Evolutionary conservation across 768 basidiomycete species (phyloP), one percentile per base, ranked within the genome.

Genomic region (Rhizopogon salebrosus): DNA sequence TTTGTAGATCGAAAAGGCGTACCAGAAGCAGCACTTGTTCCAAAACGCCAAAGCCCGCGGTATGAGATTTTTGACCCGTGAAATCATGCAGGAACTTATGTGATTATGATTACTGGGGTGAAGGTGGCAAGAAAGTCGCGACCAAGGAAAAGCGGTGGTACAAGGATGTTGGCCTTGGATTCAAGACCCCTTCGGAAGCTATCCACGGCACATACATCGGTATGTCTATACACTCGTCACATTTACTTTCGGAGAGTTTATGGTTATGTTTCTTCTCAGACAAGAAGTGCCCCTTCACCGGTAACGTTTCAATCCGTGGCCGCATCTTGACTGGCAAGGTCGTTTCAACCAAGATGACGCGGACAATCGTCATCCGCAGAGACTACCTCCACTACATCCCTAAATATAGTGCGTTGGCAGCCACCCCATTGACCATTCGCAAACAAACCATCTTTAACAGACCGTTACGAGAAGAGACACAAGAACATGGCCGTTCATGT

Each of bases 201-300:
- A 92, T 98, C 69, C 92, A 82, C 52, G 97, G 94, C 66, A 89
- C 92, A 60, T 99, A 98, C 78, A 89, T 97, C 66, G 93, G 92
- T 94, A 70, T 57, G 92, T 78, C 24, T 11, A 22, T 24, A 34
- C 24, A 13, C 31, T 26, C 24, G 22, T 58, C 41, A 42, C 29
- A 49, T 40, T 13, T n/a, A 20, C n/a, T 40, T 27, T 16, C 9
- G 22, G 14, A 34, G 31, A 22, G 9, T 23, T 23, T 14, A 46
- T 16, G 1, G 22, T 34, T 23, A 34, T 46, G 14, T 46, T 29
- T 27, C 24, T 41, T 43, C 35, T 29, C 63, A 93, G 97, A 99
- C 84, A 98, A 98, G 82, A 99, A 99, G 77, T 99, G 97, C 79
- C 97, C 97, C 24, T 99, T 98, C 82, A 95, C 92, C 60, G 91